Base-by-base conservation (phyloP, 2,329 filamentous ascomycete genomes). In the Dothidotthia symphoricarpi region DNA sequence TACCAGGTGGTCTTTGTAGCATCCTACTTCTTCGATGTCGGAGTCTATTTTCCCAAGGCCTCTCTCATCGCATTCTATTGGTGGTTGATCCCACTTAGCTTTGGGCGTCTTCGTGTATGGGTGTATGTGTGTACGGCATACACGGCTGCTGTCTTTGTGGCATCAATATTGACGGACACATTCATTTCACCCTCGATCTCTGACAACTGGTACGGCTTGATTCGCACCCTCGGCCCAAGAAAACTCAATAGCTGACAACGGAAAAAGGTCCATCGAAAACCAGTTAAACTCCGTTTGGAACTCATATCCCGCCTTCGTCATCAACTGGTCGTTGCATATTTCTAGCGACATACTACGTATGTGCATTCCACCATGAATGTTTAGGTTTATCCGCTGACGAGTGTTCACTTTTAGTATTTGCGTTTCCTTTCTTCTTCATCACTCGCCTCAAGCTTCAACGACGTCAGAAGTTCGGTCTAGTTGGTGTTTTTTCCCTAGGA, bases 81-180 rank as follows among this genome's bases (percentile, higher is more conserved):
- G 52, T 57, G 53, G 53, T 30, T 57, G 24, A 49, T 57, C n/a
- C 53, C 52, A 24, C 16, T 24, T 13, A 45, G 50, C 1, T 54
- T 57, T 16, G 34, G 38, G 22, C 44, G 46, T 19, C 45, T 57
- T n/a, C 45, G 50, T 8, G 14, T 54, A 12, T 39, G 45, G 19
- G 27, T 55, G 9, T 54, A 52, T 19, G 27, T 41, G 4, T 30
- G 39, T 11, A 38, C 44, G 6, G 41, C 24, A 7, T 45, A 26
- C 16, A 32, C 54, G 6, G 29, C 30, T 3, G 35, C 37, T 29
- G 33, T 37, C 9, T 50, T 45, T 9, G 7, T 54, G 2, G 50
- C 50, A 12, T 49, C 43, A 7, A 15, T 55, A 5, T 31, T 54
- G 25, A 45, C 40, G 4, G 48, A 54, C n/a, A 47, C 45, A 3